These are phyloP conservation scores for Camellia japonica DNA, from an alignment of 148 eudicot genomes.

Conservation along the genomic window DNA sequence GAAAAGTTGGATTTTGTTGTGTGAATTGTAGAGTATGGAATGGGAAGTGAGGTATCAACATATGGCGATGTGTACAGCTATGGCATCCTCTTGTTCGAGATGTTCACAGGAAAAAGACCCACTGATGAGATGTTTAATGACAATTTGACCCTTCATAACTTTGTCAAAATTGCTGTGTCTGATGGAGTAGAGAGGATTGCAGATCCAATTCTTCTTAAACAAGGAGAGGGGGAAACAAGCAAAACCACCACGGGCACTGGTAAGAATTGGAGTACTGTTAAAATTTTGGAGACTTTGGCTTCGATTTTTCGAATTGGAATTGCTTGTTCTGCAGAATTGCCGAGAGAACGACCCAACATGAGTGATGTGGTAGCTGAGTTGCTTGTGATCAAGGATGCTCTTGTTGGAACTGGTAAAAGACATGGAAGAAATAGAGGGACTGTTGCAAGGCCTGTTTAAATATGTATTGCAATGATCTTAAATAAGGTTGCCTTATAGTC, in stretches of 20 bases:
- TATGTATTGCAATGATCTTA: too few relatives aligned
- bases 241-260: background rate
- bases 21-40: background rate
- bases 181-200: conserved; percentile 10
- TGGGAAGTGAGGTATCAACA: background rate
- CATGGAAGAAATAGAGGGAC: background rate
- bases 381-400: background rate
- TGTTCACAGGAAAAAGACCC: conserved; percentile 16
- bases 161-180: background rate
- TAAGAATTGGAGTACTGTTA: background rate
- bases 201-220: conserved; percentile 9
- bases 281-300: background rate
- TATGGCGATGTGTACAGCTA: conserved; percentile 19
- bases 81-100: conserved; percentile 20
- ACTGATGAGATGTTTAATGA: conserved; percentile 10
- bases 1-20: background rate
- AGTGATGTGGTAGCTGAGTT: conserved; percentile 7
- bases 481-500: too few relatives aligned
- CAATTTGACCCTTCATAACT: conserved; percentile 11
- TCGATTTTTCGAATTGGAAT: background rate
- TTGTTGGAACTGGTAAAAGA: conserved; percentile 4
- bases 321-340: conserved; percentile 10
- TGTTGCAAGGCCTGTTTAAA: background rate
- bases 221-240: background rate
- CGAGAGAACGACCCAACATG: background rate